Percentiles rank a stretch among this genome's conserved stretches.
These are phyloP conservation scores for Begonia fuchsioides DNA, from an alignment of 306 rosid species.

Conservation along the genomic window DNA sequence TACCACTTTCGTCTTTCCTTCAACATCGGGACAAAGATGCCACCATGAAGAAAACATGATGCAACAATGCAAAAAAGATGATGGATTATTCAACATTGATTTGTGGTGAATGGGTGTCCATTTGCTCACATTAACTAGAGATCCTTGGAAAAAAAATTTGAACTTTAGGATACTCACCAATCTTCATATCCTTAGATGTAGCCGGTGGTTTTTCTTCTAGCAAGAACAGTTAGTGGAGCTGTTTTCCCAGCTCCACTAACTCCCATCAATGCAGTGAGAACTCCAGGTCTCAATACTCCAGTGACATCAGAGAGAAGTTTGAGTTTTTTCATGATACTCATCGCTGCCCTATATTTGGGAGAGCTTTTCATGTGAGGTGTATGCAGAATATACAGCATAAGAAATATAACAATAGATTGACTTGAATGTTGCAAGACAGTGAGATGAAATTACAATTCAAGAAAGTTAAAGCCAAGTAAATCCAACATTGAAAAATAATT, in stretches of 20 bases:
- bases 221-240: conserved; percentile 30
- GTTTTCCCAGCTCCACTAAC: conserved; percentile 39
- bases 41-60: too few species aligned
- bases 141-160: conserved; percentile 31
- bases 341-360: conserved; percentile 9
- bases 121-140: conserved; percentile 37
- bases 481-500: conserved; percentile 23
- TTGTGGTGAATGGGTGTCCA: conserved; percentile 32
- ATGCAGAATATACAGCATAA: neutral
- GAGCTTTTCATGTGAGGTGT: conserved; percentile 26
- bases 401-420: too few species aligned
- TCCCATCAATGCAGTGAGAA: conserved; percentile 42
- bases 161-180: conserved; percentile 34
- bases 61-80: conserved; percentile 29
- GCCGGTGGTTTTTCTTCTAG: conserved; percentile 34
- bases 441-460: conserved; percentile 20
- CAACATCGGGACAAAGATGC: conserved; percentile 21
- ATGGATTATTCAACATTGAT: conserved; percentile 37
- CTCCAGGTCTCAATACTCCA: conserved; percentile 26
- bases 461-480: conserved; percentile 24
- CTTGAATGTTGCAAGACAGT: neutral
- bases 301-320: conserved; percentile 25
- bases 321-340: conserved; percentile 15
- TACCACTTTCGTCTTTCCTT: conserved; percentile 24
- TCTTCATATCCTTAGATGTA: conserved; percentile 20